A percentile compares a stretch with the other conserved stretches of the same genome.
These are phyloP conservation scores for Apophysomyces elegans DNA, from an alignment of 371 early-diverging fungal species.

Conservation along the genomic window DNA sequence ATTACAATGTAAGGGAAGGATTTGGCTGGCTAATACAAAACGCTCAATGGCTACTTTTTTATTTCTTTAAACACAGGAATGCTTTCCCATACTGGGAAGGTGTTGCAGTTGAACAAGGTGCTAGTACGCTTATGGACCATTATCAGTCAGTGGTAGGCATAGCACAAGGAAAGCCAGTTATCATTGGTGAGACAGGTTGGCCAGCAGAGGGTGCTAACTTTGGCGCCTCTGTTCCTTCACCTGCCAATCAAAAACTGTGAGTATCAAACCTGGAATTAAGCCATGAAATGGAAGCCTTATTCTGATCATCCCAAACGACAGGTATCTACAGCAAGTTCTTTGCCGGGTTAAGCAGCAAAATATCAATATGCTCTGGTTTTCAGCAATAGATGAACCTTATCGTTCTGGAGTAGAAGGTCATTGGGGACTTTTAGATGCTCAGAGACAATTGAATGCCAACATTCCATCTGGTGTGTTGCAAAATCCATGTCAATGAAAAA, in stretches of 20 bases:
- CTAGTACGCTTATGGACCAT: slow-evolving; percentile 49
- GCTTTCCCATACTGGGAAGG: slow-evolving; percentile 77
- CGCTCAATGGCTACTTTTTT: not conserved
- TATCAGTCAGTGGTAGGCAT: slow-evolving; percentile 43
- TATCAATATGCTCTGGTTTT: slow-evolving; percentile 62
- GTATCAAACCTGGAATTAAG: not conserved
- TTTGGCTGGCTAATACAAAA: not conserved
- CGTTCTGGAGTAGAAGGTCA: slow-evolving; percentile 59
- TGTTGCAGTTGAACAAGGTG: slow-evolving; percentile 52
- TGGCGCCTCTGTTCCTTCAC: slow-evolving; percentile 52
- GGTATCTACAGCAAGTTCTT: slow-evolving; percentile 39
- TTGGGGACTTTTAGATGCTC: slow-evolving; percentile 55
- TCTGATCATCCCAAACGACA: not conserved
- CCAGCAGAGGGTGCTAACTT: slow-evolving; percentile 60
- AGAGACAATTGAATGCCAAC: slow-evolving; percentile 13
- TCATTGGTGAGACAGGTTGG: slow-evolving; percentile 74
- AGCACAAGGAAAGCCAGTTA: slow-evolving; percentile 56
- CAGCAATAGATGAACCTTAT: slow-evolving; percentile 67
- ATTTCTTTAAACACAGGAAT: slow-evolving; percentile 34
- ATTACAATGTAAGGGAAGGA: slow-evolving; percentile 49
- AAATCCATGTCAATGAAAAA: not conserved
- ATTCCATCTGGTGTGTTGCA: not conserved
- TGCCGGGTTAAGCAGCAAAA: slow-evolving; percentile 52
- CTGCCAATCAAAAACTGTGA: slow-evolving; percentile 54
- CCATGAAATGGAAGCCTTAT: not conserved